Percentiles rank a stretch among this genome's conserved stretches.
Conservation (phyloP, 1,284 basidiomycete genomes). For the Ganoderma lingzhi region DNA sequence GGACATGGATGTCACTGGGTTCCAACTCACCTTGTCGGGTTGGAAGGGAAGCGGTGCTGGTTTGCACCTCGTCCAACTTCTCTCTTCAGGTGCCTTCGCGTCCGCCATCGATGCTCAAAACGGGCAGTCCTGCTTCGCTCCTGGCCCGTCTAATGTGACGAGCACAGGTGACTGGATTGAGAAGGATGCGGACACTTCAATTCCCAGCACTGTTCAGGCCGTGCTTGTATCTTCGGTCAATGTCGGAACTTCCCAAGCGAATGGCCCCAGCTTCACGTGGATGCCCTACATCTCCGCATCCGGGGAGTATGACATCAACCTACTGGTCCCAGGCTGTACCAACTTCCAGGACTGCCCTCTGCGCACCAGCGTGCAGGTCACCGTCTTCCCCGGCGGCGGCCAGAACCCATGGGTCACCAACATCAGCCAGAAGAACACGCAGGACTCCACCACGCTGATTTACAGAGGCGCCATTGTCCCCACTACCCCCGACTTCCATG, state of each 20-base stretch:
- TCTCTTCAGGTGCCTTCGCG: conserved; percentile 91
- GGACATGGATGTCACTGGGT: conserved; percentile 76
- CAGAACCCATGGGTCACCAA: conserved; percentile 70
- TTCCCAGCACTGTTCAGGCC: conserved; percentile 81
- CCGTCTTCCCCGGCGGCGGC: conserved; percentile 80
- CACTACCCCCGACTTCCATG: conserved; percentile 74
- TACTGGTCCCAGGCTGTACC: conserved; percentile 89
- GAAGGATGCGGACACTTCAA: conserved; percentile 69
- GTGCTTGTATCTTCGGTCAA: conserved; percentile 77
- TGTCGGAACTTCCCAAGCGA: conserved; percentile 66
- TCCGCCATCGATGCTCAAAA: conserved; percentile 73
- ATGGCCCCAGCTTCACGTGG: conserved; percentile 86
- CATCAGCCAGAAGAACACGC: conserved; percentile 78
- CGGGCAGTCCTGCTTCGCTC: conserved; percentile 77
- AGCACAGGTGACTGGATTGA: conserved; percentile 76
- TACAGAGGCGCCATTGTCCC: conserved; percentile 88
- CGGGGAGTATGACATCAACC: conserved; percentile 86
- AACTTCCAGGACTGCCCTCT: conserved; percentile 81
- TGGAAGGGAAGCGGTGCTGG: conserved; percentile 86
- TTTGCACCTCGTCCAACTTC: conserved; percentile 88
- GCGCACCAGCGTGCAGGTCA: conserved; percentile 86
- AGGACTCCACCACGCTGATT: conserved; percentile 70
- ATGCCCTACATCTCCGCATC: conserved; percentile 89
- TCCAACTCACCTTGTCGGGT: conserved; percentile 81
- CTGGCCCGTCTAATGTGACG: conserved; percentile 69